Percentiles rank a stretch among this genome's conserved stretches.
Conservation (phyloP, 1,139 yeast species). For the Candida sp. region DNA sequence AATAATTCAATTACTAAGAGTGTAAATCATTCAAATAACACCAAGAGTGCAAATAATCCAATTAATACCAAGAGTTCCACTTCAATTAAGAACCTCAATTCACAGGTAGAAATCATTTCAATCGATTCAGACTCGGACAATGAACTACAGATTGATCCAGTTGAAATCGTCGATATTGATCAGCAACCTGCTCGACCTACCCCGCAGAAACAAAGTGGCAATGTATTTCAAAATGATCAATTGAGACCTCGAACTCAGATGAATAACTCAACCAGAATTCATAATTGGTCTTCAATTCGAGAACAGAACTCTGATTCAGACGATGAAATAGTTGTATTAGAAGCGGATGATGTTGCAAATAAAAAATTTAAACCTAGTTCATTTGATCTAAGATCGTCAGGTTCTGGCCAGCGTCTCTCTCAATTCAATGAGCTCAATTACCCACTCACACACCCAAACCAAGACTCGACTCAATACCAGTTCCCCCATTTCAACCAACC, state of each 20-base stretch:
- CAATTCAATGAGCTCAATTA: not conserved
- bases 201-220: not conserved
- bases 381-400: slow-evolving; percentile 8
- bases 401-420: not conserved
- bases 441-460: not conserved
- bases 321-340: slow-evolving; percentile 25
- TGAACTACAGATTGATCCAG: not conserved
- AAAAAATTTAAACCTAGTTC: slow-evolving; percentile 20
- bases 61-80: no score
- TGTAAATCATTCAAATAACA: no score
- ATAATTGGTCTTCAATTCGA: not conserved
- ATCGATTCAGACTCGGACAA: slow-evolving; percentile 3
- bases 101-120: slow-evolving; percentile 2
- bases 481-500: slow-evolving; percentile 19
- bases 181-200: not conserved
- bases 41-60: no score
- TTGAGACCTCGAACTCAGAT: not conserved
- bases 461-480: not conserved
- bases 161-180: not conserved
- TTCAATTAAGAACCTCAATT: not conserved
- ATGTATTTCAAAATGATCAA: not conserved
- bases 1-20: no score
- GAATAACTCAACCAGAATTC: not conserved
- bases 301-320: slow-evolving; percentile 9
- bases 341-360: slow-evolving; percentile 22